Evolutionary conservation across 495 filamentous ascomycete species (phyloP), one percentile per base, ranked within the genome.

Genomic region (Lasiosphaeria ovina): DNA sequence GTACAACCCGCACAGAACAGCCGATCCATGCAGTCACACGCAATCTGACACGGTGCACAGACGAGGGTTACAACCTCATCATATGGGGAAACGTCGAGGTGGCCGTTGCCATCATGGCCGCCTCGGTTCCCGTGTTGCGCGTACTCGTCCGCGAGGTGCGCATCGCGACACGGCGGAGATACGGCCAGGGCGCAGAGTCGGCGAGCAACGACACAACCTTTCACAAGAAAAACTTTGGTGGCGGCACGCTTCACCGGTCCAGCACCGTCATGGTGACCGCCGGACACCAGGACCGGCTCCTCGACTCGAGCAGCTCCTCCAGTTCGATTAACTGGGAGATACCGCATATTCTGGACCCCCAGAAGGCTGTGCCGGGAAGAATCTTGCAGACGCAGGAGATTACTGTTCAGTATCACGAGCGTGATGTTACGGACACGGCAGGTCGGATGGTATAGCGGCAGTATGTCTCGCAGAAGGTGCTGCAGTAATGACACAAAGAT

Each of bases 81-180:
- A 71, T 71, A 17, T 73, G 70, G 70, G 64, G 68, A 4, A 44
- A 60, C 12, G 65, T 66, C 12, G 72, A 74, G 51, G 65, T 71
- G 11, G 68, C 72, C 35, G 69, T 69, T 17, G 71, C 68, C 2
- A 71, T 74, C 53, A 67, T 71, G 59, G 72, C 72, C 0, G 70
- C 72, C 9, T 74, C 70, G 16, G 69, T 74, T 33, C 70, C 72
- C 12, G 61, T 73, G 11, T 59, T 74, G 10, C 70, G 72, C 10
- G 69, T 69, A n/a, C 61, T 74, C 11, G 31, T 63, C 51, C 61
- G 64, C 49, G 66, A 68, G 31, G 63, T 68, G 14, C 50, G 55
- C 14, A 57, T 17, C 31, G 49, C 45, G 4, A 63, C 63, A 32
- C 57, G 54, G 45, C 40, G 42, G 34, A 58, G 48, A 35, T 57